Percentiles rank a stretch among this genome's conserved stretches.
Conservation (phyloP, 768 basidiomycete genomes). For the Podaxis carcinomalis region DNA sequence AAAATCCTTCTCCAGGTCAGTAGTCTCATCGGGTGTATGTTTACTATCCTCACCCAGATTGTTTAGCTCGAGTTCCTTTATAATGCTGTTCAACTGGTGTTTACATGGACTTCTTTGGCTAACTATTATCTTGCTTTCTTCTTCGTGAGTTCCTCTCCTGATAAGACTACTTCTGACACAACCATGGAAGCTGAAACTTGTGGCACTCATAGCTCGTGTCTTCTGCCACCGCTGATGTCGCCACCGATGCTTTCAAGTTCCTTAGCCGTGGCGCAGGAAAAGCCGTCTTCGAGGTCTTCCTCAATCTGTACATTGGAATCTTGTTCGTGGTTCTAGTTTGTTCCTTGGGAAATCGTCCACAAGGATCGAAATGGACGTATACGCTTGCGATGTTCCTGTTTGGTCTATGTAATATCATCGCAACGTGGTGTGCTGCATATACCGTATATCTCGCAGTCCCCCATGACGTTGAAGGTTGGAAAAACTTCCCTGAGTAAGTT, state of each 20-base stretch:
- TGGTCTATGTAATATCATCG: conserved; percentile 73
- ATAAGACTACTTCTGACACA: not conserved
- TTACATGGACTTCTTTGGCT: conserved; percentile 91
- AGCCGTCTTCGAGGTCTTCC: conserved; percentile 74
- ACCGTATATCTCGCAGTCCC: conserved; percentile 85
- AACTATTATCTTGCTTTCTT: conserved; percentile 95
- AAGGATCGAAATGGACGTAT: conserved; percentile 87
- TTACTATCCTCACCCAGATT: not conserved
- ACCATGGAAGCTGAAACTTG: conserved; percentile 3
- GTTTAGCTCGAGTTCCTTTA: conserved; percentile 85
- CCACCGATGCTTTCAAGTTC: conserved; percentile 77
- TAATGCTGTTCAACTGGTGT: conserved; percentile 83
- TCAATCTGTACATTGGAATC: conserved; percentile 77
- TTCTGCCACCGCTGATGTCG: conserved; percentile 59
- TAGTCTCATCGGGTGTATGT: conserved; percentile 5
- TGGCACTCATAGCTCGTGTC: conserved; percentile 58
- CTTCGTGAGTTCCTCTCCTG: conserved; percentile 57
- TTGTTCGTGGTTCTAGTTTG: conserved; percentile 81
- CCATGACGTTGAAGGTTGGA: conserved; percentile 72
- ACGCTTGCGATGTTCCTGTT: conserved; percentile 71
- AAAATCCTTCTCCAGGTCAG: conserved; percentile 69
- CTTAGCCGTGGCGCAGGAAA: conserved; percentile 67
- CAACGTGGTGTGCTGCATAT: conserved; percentile 87
- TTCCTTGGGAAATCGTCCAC: conserved; percentile 89
- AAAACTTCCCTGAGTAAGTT: conserved; percentile 62